phyloP scores from a whole-genome alignment of 2,329 filamentous ascomycete species.

The Ciborinia camelliae region DNA sequence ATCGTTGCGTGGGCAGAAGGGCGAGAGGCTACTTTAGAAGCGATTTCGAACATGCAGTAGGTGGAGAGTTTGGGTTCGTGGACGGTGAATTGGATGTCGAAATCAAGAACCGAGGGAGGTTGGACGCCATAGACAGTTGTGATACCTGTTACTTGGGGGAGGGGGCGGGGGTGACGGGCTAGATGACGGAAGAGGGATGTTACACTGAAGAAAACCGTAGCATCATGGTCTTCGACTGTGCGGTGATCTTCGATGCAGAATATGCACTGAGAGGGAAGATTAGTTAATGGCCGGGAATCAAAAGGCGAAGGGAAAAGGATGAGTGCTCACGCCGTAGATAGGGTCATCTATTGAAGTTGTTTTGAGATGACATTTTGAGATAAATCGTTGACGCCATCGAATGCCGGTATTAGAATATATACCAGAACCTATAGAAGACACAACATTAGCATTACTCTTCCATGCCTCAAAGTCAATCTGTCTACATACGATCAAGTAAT shows the following conservation, averaged over 20 bases:
- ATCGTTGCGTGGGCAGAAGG: conserved; percentile 28
- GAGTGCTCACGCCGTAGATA: conserved; percentile 34
- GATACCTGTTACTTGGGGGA: conserved; percentile 33
- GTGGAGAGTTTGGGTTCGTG: conserved; percentile 22
- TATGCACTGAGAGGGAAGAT: conserved; percentile 28
- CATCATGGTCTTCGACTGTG: conserved; percentile 37
- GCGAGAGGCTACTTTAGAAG: conserved; percentile 29
- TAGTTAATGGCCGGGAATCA: background rate
- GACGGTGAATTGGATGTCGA: conserved; percentile 35
- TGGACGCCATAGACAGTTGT: conserved; percentile 32
- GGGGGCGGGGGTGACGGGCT: conserved; percentile 33
- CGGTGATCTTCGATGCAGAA: conserved; percentile 36
- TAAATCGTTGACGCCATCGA: conserved; percentile 35
- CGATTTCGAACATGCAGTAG: conserved; percentile 30
- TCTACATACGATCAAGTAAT: conserved; percentile 28
- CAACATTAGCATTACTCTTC: background rate
- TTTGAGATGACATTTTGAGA: conserved; percentile 36
- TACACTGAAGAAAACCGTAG: conserved; percentile 37
- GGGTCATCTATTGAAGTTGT: conserved; percentile 32
- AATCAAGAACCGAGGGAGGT: conserved; percentile 30
- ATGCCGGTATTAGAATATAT: conserved; percentile 36
- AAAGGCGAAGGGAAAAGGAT: background rate
- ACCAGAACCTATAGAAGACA: conserved; percentile 26
- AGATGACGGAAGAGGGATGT: conserved; percentile 34
- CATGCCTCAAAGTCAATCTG: background rate